phyloP scores from a whole-genome alignment of 164 flowering plant genomes.

The Dillenia turbinata region DNA sequence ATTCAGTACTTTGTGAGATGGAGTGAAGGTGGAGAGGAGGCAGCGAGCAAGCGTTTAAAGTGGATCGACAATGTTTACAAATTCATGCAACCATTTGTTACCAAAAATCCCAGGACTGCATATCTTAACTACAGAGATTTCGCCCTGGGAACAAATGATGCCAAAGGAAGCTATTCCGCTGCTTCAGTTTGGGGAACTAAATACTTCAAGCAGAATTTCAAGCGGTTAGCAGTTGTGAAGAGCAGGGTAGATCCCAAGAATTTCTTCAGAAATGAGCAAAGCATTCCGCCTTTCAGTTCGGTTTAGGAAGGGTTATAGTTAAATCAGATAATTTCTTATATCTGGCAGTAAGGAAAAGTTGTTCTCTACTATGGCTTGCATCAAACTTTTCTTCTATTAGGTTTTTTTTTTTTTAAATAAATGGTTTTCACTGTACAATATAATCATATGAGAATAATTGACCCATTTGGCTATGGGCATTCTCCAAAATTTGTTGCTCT shows the following conservation, averaged over 20 bases:
- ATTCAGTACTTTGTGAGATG: constrained; percentile 15
- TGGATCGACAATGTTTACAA: constrained; percentile 27
- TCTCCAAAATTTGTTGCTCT: no score
- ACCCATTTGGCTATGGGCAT: no score
- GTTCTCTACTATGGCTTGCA: no score
- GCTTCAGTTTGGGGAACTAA: constrained; percentile 31
- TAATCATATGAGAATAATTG: no score
- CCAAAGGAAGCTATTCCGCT: constrained; percentile 12
- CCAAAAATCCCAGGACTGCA: constrained; percentile 30
- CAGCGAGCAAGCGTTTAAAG: constrained; percentile 12
- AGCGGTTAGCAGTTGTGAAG: constrained; percentile 16
- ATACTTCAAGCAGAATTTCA: constrained; percentile 29
- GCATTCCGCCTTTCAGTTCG: constrained; percentile 22
- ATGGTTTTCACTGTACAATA: no score
- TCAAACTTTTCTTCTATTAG: no score
- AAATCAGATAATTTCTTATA: no score
- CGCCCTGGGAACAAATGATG: constrained; percentile 27
- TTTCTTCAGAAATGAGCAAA: constrained; percentile 27
- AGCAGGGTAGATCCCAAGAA: constrained; percentile 22
- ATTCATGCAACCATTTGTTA: constrained; percentile 35
- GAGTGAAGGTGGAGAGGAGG: constrained; percentile 10
- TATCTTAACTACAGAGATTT: constrained; percentile 41
- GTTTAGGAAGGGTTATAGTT: no score
- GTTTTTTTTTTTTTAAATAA: no score
- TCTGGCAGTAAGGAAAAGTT: no score